Base-by-base conservation (phyloP, 495 filamentous ascomycete genomes). In the Neurospora discreta region DNA sequence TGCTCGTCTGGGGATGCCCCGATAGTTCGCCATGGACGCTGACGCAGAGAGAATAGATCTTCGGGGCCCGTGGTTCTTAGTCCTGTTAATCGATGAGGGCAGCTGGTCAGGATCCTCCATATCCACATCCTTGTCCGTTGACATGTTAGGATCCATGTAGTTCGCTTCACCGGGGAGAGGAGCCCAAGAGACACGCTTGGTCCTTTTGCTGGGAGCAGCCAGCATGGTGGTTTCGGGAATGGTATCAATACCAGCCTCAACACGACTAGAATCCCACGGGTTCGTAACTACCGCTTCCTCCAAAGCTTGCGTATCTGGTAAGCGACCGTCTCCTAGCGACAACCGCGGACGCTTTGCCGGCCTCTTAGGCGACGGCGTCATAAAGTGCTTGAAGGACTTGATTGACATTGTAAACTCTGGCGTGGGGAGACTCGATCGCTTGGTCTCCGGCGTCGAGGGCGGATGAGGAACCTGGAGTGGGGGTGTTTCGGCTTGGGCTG, bases 111-210 rank as follows among this genome's bases (percentile, higher is more conserved):
- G 26, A 36, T 33, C 52, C 6, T 65, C 52, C 52, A 18, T 65
- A 18, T 65, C 52, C 26, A 65, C 26, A 16, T 60, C 52, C 23
- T 30, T 52, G 4, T 52, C 44, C 20, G 0, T 5, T 23, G 10
- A 23, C 5, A 26, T 33, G 3, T 44, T 20, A n/a, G 36, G 16
- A 9, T 44, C 58, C 9, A 39, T 13, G 20, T 68, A 41, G 0
- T 69, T 71, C n/a, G 41, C 73, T 43, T 80, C 77, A n/a, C 71
- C 68, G 1, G 77, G 76, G 0, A 78, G 69, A 1, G 74, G 72
- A 16, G 72, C 77, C 74, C 77, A 81, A 1, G 77, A 76, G 8
- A 81, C 80, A n/a, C 74, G 74, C 39, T 80, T 80, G 30, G 10
- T 68, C n/a, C n/a, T 70, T 40, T 65, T 78, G 13, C 26, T n/a